Evolutionary conservation across 2,329 filamentous ascomycete species (phyloP).

Genomic region (Epichloe gansuensis): DNA sequence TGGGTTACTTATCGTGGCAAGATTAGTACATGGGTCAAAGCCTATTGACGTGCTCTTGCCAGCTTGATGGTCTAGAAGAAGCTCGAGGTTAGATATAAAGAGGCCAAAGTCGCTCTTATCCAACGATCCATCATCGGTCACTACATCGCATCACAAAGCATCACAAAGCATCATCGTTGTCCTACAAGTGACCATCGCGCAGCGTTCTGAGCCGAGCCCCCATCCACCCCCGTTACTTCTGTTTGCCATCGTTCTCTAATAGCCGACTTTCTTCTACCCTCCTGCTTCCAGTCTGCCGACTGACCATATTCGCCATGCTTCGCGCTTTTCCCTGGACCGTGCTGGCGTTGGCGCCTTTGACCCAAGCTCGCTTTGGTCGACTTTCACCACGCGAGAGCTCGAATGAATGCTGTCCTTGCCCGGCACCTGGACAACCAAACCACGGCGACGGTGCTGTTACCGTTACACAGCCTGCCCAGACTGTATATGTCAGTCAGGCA

Average conservation of each 20-base stretch:
- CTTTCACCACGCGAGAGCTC: slow-evolving; percentile 9
- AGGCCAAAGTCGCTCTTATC: background rate
- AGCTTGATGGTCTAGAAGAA: background rate
- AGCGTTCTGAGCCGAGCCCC: background rate
- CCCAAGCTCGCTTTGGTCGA: slow-evolving; percentile 15
- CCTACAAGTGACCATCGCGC: background rate
- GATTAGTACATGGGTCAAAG: background rate
- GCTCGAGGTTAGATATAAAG: slow-evolving; percentile 4
- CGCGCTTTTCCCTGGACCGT: slow-evolving; percentile 13
- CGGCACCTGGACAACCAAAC: slow-evolving; percentile 7
- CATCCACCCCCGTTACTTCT: background rate
- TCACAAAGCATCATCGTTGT: background rate
- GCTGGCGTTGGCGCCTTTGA: slow-evolving; percentile 15
- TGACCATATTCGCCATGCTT: slow-evolving; percentile 11
- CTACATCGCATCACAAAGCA: slow-evolving; percentile 5
- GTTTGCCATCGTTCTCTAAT: background rate
- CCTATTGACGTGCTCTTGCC: background rate
- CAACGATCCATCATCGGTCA: background rate
- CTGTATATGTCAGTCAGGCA: slow-evolving; percentile 14
- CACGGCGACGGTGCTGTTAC: slow-evolving; percentile 14
- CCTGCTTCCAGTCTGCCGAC: background rate
- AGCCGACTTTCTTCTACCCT: background rate
- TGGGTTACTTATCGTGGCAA: no score
- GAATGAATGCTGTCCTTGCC: slow-evolving; percentile 20
- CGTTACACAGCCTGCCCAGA: slow-evolving; percentile 15